Conservation (phyloP, 805 yeast genomes). For the Candida succiphila region DNA sequence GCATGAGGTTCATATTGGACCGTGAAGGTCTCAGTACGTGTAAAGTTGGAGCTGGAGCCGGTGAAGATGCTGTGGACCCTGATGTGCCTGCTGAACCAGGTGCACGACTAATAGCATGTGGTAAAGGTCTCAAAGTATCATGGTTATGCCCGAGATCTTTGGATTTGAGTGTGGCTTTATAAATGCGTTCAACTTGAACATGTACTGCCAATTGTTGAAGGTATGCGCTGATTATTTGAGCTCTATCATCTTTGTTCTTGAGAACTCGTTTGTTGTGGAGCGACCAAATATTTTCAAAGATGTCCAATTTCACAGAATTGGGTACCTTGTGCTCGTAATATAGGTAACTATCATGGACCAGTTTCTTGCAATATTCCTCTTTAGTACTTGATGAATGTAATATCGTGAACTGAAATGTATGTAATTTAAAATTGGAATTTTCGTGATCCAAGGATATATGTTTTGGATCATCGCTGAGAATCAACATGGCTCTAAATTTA, state of each 20-base stretch:
- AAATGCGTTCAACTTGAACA: conserved; percentile 59
- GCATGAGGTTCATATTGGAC: conserved; percentile 4
- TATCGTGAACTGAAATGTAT: conserved; percentile 25
- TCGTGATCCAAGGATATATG: conserved; percentile 16
- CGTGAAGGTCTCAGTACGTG: conserved; percentile 8
- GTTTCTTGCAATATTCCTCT: conserved; percentile 32
- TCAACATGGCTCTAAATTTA: conserved; percentile 51
- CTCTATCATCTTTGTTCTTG: conserved; percentile 26
- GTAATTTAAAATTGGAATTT: conserved; percentile 16
- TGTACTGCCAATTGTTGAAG: conserved; percentile 43
- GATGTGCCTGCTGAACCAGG: too few species aligned
- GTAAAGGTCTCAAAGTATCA: background rate
- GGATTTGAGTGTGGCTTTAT: conserved; percentile 32
- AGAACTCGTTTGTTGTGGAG: conserved; percentile 8
- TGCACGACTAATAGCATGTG: background rate
- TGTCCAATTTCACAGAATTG: conserved; percentile 25
- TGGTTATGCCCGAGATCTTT: conserved; percentile 3
- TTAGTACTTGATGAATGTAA: conserved; percentile 31
- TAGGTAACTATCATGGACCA: conserved; percentile 37
- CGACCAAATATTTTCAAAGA: conserved; percentile 24
- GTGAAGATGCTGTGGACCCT: too few species aligned
- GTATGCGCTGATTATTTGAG: conserved; percentile 35
- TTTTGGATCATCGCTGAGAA: conserved; percentile 40
- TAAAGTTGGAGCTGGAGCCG: too few species aligned
- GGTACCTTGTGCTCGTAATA: conserved; percentile 47